Evolutionary conservation across 2,329 filamentous ascomycete species (phyloP).

Genomic region (Parastagonospora avenae): DNA sequence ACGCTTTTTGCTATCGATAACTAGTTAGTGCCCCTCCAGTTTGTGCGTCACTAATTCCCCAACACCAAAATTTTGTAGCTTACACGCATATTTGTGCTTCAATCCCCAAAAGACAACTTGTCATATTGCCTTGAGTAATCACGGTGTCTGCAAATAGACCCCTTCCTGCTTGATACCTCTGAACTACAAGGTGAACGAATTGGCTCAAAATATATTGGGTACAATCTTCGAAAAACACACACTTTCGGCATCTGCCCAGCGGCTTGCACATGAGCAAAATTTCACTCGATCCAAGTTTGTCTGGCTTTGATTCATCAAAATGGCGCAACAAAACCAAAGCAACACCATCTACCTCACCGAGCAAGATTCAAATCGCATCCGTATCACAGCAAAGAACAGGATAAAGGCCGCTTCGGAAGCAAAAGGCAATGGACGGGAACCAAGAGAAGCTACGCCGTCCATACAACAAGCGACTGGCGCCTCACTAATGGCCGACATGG

Average conservation of each 20-base stretch:
- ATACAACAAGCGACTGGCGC: conserved; percentile 35
- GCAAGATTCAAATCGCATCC: conserved; percentile 33
- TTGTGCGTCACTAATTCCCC: background rate
- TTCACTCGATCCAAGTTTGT: background rate
- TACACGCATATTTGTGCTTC: background rate
- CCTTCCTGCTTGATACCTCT: background rate
- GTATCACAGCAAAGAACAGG: conserved; percentile 24
- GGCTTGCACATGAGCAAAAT: background rate
- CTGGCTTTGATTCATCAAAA: background rate
- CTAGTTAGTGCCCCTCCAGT: background rate
- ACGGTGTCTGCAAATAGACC: no score
- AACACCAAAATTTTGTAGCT: background rate
- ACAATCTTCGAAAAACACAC: background rate
- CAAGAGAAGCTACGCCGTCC: conserved; percentile 27
- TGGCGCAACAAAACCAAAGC: conserved; percentile 17
- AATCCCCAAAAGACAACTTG: background rate
- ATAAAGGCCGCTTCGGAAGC: conserved; percentile 22
- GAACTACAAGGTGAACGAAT: no score
- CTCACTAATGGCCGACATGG: conserved; percentile 40
- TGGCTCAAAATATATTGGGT: background rate
- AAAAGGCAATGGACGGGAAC: conserved; percentile 17
- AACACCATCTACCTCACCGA: conserved; percentile 36
- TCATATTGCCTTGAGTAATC: no score
- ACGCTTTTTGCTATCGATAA: background rate
- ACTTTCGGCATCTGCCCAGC: background rate